A percentile compares a stretch with the other conserved stretches of the same genome.
Evolutionary conservation across 805 yeast species (phyloP).

Genomic region (Barnettozyma sp.): DNA sequence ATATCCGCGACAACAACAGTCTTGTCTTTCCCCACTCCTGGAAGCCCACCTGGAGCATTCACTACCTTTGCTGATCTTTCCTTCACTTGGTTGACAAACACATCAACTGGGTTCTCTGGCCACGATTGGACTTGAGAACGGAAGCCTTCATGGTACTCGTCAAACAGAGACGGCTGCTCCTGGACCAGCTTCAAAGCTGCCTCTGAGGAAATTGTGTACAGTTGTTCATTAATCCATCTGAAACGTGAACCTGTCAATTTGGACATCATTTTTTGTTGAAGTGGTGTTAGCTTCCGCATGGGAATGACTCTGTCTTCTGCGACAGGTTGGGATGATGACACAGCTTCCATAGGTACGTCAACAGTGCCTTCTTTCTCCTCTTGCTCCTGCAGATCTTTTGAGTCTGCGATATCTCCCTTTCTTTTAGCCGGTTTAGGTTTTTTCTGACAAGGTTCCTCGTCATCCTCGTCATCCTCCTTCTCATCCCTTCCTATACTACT

Average conservation of each 20-base stretch:
- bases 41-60: conserved; percentile 94
- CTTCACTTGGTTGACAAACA: conserved; percentile 67
- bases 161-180: conserved; percentile 82
- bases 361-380: too few species aligned
- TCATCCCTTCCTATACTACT: too few species aligned
- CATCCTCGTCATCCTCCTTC: too few species aligned
- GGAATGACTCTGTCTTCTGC: conserved; percentile 18
- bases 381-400: too few species aligned
- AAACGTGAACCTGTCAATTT: conserved; percentile 92
- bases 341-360: background rate
- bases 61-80: conserved; percentile 55
- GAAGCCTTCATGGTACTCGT: conserved; percentile 94
- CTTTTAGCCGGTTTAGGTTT: conserved; percentile 12
- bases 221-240: conserved; percentile 96
- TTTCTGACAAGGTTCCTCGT: conserved; percentile 12
- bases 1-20: conserved; percentile 86
- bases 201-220: conserved; percentile 80
- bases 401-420: too few species aligned
- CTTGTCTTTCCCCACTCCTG: conserved; percentile 48
- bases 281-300: conserved; percentile 59
- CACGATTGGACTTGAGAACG: conserved; percentile 91
- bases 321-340: conserved; percentile 10
- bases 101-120: conserved; percentile 99
- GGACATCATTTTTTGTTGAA: conserved; percentile 93
- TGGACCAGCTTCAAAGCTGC: conserved; percentile 67